Base-by-base conservation (phyloP, 495 filamentous ascomycete genomes). In the Filosporella fistucella region DNA sequence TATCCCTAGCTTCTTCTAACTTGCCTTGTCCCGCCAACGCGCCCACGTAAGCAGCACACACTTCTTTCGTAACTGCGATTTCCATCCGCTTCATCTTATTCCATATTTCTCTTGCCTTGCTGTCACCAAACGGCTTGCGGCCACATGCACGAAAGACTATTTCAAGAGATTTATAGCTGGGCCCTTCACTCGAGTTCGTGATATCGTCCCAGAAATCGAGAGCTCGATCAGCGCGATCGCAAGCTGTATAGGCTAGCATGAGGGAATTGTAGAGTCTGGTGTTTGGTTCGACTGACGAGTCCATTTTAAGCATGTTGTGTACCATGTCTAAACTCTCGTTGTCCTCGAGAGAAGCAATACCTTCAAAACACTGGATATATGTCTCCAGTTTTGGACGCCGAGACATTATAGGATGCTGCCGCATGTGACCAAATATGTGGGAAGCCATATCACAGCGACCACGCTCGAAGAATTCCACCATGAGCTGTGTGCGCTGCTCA, bases 301-400 rank as follows among this genome's bases (percentile, higher is more conserved):
- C 93, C 52, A 97, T 80, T 64, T 95, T 96, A 37, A 96, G 72
- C 78, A 94, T 89, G 57, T 95, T 95, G 60, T 94, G 86, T 13
- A 95, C 75, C 29, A 83, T 75, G 46, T 81, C 73, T 25, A 96
- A 66, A 30, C 77, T 78, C 26, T 86, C 82, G 2, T 65, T 45
- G 50, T 94, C 84, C 0, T 68, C 76, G 7, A 70, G 71, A 21
- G 72, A 66, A 13, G 84, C 88, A 13, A 95, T 70, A 2, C 91
- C 91, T 36, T 82, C 76, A 52, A 96, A 81, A 42, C 82, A 89
- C 18, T 74, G 63, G 20, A 84, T 77, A 62, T 97, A 98, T 1
- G 83, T 85, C 42, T 88, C 81, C 11, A 74, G 59, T 12, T 71
- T 84, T 1, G 93, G 88, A 0, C 83, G 73, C 12, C 75, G 70